These are phyloP conservation scores for Fusarium pseudonygamai DNA, from an alignment of 2,329 filamentous ascomycete genomes.

Conservation along the genomic window DNA sequence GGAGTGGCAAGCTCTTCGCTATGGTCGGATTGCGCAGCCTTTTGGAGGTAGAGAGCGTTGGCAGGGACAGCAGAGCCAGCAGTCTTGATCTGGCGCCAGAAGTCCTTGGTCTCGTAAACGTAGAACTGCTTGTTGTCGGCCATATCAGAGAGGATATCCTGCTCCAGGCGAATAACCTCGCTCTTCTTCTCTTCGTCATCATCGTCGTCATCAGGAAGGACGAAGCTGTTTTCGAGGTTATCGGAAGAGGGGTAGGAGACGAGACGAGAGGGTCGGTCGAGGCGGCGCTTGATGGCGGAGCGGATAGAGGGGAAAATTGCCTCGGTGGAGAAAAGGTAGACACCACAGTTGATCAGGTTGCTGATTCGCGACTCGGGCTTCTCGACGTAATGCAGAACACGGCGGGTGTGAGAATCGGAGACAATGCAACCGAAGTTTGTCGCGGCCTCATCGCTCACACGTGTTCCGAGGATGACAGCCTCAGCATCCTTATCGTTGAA, in stretches of 20 bases:
- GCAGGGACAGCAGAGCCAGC: slow-evolving; percentile 96
- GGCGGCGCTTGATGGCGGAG: slow-evolving; percentile 93
- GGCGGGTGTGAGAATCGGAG: slow-evolving; percentile 90
- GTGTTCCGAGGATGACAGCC: slow-evolving; percentile 93
- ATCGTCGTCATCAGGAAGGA: slow-evolving; percentile 60
- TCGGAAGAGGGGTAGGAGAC: slow-evolving; percentile 96
- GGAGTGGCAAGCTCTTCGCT: slow-evolving; percentile 79
- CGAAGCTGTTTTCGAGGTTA: slow-evolving; percentile 78
- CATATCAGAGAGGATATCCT: slow-evolving; percentile 94
- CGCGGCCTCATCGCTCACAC: slow-evolving; percentile 89
- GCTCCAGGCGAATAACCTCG: slow-evolving; percentile 92
- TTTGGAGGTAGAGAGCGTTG: slow-evolving; percentile 94
- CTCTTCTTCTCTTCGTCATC: slow-evolving; percentile 82
- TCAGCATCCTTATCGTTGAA: slow-evolving; percentile 96
- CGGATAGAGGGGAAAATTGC: slow-evolving; percentile 97
- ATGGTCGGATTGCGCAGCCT: slow-evolving; percentile 83
- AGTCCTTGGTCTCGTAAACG: slow-evolving; percentile 98
- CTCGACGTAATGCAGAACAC: slow-evolving; percentile 98
- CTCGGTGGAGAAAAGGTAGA: slow-evolving; percentile 96
- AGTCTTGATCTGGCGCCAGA: slow-evolving; percentile 99
- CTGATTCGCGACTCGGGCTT: slow-evolving; percentile 98
- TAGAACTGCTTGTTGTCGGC: slow-evolving; percentile 98
- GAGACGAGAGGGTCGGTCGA: slow-evolving; percentile 83
- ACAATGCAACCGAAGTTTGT: slow-evolving; percentile 99
- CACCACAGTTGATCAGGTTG: slow-evolving; percentile 98